Evolutionary conservation across 169 alveolate genomes (phyloP).

Genomic region (Plasmodium adleri): DNA sequence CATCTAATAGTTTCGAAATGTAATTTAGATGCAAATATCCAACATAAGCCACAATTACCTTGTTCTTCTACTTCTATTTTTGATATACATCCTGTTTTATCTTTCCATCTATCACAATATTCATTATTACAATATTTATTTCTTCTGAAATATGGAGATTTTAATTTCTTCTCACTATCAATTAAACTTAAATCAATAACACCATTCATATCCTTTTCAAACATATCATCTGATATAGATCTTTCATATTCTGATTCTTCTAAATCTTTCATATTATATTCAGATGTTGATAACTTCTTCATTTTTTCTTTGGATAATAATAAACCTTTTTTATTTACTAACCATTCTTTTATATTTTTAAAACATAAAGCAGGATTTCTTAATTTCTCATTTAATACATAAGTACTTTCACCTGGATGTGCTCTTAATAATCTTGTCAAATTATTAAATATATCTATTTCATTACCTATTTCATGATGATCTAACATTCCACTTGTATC

Average conservation of each 20-base stretch:
- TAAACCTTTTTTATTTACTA: slow-evolving; percentile 42
- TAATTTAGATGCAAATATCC: slow-evolving; percentile 70
- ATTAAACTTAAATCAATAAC: slow-evolving; percentile 1
- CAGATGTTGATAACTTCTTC: too few relatives aligned
- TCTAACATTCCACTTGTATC: slow-evolving; percentile 55
- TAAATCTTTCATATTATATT: neutral
- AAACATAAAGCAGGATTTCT: slow-evolving; percentile 17
- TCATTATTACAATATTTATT: slow-evolving; percentile 49
- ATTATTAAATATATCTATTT: slow-evolving; percentile 28
- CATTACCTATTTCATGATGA: slow-evolving; percentile 25
- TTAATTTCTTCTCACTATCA: slow-evolving; percentile 6
- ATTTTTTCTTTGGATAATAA: slow-evolving; percentile 1
- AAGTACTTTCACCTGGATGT: slow-evolving; percentile 5
- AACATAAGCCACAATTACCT: slow-evolving; percentile 68
- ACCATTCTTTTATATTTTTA: slow-evolving; percentile 44
- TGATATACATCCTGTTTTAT: slow-evolving; percentile 54
- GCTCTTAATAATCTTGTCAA: slow-evolving; percentile 6
- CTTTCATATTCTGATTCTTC: slow-evolving; percentile 8
- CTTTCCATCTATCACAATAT: slow-evolving; percentile 54
- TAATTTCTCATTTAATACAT: slow-evolving; percentile 4
- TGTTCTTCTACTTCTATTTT: slow-evolving; percentile 70
- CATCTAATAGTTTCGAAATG: slow-evolving; percentile 76
- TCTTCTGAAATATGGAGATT: slow-evolving; percentile 29
- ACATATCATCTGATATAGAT: neutral
- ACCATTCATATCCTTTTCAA: slow-evolving; percentile 22